Evolutionary conservation across 1,284 basidiomycete genomes (phyloP), one percentile per base, ranked within the genome.

Genomic region (Sporisorium exsertum): DNA sequence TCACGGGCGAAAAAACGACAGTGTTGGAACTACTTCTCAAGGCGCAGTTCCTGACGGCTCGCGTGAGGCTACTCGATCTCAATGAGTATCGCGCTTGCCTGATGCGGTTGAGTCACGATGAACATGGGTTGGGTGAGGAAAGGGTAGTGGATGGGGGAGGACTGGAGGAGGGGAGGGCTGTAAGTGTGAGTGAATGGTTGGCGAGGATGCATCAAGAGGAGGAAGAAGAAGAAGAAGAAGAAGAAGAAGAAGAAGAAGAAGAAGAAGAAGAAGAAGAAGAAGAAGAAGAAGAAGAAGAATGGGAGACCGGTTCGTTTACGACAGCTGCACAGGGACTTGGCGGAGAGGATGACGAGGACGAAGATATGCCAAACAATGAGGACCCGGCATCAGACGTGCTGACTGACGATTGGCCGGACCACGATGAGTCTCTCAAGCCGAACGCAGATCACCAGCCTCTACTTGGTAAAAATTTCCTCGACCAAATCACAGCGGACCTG

Each of bases 21-120:
- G 65, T 62, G 26, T 32, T 67, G 2, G 55, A 57, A 8, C 55
- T 42, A 7, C 6, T 67, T 3, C 22, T 67, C 10, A 57, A 62
- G 16, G 64, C 55, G 35, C 58, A 50, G 8, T 24, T 55, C 9
- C 27, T 61, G 20, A 32, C 27, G 24, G 62, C 50, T 5, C 8
- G 13, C 5, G 49, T 46, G 10, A 22, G 27, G 22, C 10, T 57
- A 22, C 32, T 64, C 0, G 29, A 5, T 2, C 29, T 27, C 12
- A 26, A 40, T 1, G 53, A 50, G 7, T 64, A 53, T 13, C 18
- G 33, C 2, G 16, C 24, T 5, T 51, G 45, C 46, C 15, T 49
- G 56, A 27, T 22, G 32, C 12, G 15, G 1, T 33, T 42, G 20
- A 33, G 35, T 26, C 9, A 5, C 16, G 22, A n/a, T 10, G 5